Percentiles rank a stretch among this genome's conserved stretches.
Evolutionary conservation across 2,329 filamentous ascomycete genomes (phyloP).

Genomic region (Talaromyces islandicus): DNA sequence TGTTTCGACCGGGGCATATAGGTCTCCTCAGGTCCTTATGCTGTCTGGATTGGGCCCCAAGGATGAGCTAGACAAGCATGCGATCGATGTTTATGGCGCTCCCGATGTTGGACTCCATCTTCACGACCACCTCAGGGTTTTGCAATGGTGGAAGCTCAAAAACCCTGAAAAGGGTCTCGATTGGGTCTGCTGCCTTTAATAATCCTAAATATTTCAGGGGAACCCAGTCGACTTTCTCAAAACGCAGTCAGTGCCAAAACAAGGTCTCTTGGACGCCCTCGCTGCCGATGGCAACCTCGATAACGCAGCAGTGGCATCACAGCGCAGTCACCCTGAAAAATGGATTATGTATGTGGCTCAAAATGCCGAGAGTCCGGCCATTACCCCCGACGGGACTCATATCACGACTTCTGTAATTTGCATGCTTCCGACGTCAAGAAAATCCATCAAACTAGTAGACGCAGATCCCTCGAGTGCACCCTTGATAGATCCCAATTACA

Average conservation of each 20-base stretch:
- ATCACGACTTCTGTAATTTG: conserved; percentile 9
- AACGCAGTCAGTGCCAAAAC: conserved; percentile 4
- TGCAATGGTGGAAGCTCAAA: conserved; percentile 14
- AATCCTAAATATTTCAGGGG: conserved; percentile 12
- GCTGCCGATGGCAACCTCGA: not conserved
- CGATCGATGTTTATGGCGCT: conserved; percentile 18
- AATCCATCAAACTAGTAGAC: conserved; percentile 6
- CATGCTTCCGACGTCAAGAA: conserved; percentile 7
- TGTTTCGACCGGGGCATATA: conserved; percentile 36
- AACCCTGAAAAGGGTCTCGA: conserved; percentile 13
- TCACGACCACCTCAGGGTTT: conserved; percentile 8
- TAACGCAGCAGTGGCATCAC: not conserved
- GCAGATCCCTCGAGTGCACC: not conserved
- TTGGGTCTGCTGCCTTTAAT: conserved; percentile 11
- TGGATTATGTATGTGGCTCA: conserved; percentile 4
- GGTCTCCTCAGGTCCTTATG: conserved; percentile 35
- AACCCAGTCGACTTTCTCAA: conserved; percentile 14
- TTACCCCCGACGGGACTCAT: conserved; percentile 8
- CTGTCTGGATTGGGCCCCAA: conserved; percentile 24
- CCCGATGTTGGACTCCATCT: conserved; percentile 7
- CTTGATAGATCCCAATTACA: not conserved
- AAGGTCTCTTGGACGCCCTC: conserved; percentile 4
- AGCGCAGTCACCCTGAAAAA: conserved; percentile 3
- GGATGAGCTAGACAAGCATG: conserved; percentile 17
- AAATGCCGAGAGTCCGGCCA: not conserved